Evolutionary conservation across 805 yeast species (phyloP).

Genomic region (Sugiyamaella mastotermitis): DNA sequence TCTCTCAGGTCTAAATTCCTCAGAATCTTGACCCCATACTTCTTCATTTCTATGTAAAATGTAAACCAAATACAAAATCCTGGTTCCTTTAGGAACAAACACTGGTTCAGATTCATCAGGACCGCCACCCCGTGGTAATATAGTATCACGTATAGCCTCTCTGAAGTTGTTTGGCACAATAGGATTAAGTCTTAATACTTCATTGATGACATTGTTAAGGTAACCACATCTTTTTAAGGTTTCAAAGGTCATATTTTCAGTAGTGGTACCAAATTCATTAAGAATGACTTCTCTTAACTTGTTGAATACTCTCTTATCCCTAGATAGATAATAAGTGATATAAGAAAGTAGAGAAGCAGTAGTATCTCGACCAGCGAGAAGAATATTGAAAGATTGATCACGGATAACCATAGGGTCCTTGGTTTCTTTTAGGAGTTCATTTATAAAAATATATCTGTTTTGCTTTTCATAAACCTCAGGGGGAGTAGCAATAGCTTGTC

Average conservation of each 20-base stretch:
- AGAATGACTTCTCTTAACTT: conserved; percentile 30
- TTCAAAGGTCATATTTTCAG: conserved; percentile 33
- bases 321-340: conserved; percentile 36
- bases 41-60: conserved; percentile 36
- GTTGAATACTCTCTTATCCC: conserved; percentile 34
- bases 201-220: conserved; percentile 39
- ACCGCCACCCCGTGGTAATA: conserved; percentile 47
- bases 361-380: conserved; percentile 47
- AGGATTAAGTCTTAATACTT: conserved; percentile 41
- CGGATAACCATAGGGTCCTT: conserved; percentile 39
- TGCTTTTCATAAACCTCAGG: conserved; percentile 22
- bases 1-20: conserved; percentile 38
- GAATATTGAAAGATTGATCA: conserved; percentile 42
- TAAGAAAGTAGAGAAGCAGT: conserved; percentile 44
- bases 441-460: conserved; percentile 36
- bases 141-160: conserved; percentile 36
- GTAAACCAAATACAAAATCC: conserved; percentile 33
- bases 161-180: conserved; percentile 42
- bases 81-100: conserved; percentile 35
- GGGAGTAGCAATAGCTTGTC: conserved; percentile 25
- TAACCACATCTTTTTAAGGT: conserved; percentile 38
- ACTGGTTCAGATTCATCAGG: conserved; percentile 31
- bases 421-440: conserved; percentile 41
- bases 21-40: conserved; percentile 38
- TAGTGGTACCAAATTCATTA: conserved; percentile 15